A percentile compares a stretch with the other conserved stretches of the same genome.
phyloP scores from a whole-genome alignment of 2,329 filamentous ascomycete genomes.

The Talaromyces islandicus region DNA sequence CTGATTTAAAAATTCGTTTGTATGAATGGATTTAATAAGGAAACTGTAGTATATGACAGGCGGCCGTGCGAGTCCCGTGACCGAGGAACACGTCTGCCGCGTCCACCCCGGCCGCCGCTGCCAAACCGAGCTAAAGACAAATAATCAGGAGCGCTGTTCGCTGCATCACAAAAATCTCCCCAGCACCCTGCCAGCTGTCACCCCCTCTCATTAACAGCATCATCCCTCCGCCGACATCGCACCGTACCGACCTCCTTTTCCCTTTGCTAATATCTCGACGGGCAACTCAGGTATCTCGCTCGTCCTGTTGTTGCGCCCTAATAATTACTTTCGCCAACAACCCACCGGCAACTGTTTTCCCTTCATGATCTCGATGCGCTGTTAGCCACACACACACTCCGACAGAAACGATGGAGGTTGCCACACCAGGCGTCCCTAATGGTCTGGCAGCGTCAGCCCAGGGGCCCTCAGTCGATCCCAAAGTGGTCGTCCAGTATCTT shows the following conservation, averaged over 20 bases:
- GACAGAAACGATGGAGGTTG: slow-evolving; percentile 33
- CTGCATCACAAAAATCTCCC: not conserved
- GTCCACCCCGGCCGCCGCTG: slow-evolving; percentile 12
- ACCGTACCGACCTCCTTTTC: not conserved
- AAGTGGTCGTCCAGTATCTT: slow-evolving; percentile 65
- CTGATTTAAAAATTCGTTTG: not conserved
- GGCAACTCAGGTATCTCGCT: not conserved
- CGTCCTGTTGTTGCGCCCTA: not conserved
- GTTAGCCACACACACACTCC: slow-evolving; percentile 5
- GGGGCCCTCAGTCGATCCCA: slow-evolving; percentile 53
- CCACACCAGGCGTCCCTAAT: slow-evolving; percentile 29
- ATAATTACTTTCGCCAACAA: not conserved
- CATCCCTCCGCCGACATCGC: not conserved
- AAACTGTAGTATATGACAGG: not conserved
- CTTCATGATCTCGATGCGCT: slow-evolving; percentile 26
- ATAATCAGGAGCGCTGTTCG: slow-evolving; percentile 1
- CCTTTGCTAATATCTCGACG: not conserved
- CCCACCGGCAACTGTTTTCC: not conserved
- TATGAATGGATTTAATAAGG: not conserved
- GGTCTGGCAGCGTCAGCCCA: slow-evolving; percentile 26
- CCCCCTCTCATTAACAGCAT: not conserved
- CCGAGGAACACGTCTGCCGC: slow-evolving; percentile 18
- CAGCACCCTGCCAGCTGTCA: not conserved
- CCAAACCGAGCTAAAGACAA: slow-evolving; percentile 7
- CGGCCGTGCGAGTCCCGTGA: slow-evolving; percentile 10